Evolutionary conservation across 2,329 filamentous ascomycete species (phyloP).

Genomic region (Nemania diffusa): DNA sequence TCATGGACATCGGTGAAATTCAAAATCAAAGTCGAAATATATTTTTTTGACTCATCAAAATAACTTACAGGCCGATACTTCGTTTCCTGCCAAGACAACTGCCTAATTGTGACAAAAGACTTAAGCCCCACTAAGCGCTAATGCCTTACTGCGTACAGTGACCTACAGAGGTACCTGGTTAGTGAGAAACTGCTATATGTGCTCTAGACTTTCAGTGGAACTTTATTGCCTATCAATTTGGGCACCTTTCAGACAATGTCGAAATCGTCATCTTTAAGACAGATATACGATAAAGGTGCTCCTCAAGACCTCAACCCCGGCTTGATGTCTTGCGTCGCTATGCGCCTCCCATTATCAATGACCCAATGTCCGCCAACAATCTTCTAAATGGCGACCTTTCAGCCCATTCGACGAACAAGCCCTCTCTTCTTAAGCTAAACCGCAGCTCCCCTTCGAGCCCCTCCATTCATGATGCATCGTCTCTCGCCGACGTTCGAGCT

Average conservation of each 20-base stretch:
- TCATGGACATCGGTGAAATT: neutral
- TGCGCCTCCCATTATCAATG: constrained; percentile 46
- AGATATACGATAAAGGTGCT: constrained; percentile 18
- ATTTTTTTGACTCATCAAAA: constrained; percentile 3
- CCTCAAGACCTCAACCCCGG: constrained; percentile 32
- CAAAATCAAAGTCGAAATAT: neutral
- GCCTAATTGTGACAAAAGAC: neutral
- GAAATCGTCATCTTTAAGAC: constrained; percentile 25
- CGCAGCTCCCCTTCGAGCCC: constrained; percentile 38
- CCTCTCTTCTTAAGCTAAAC: constrained; percentile 45
- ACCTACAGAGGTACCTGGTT: neutral
- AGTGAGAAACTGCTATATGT: neutral
- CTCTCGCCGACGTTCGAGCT: constrained; percentile 80
- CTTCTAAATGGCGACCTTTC: constrained; percentile 50
- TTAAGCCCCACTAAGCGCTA: neutral
- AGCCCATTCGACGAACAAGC: constrained; percentile 41
- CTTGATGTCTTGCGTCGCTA: constrained; percentile 47
- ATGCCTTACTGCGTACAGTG: too few species aligned
- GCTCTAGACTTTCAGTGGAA: neutral
- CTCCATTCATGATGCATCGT: constrained; percentile 75
- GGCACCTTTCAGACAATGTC: constrained; percentile 22
- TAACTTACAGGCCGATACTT: neutral
- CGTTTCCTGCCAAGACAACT: neutral
- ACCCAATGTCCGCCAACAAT: constrained; percentile 51
- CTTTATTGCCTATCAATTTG: neutral